Evolutionary conservation across 2,329 filamentous ascomycete species (phyloP).

Genomic region (Thielaviopsis cerberus): DNA sequence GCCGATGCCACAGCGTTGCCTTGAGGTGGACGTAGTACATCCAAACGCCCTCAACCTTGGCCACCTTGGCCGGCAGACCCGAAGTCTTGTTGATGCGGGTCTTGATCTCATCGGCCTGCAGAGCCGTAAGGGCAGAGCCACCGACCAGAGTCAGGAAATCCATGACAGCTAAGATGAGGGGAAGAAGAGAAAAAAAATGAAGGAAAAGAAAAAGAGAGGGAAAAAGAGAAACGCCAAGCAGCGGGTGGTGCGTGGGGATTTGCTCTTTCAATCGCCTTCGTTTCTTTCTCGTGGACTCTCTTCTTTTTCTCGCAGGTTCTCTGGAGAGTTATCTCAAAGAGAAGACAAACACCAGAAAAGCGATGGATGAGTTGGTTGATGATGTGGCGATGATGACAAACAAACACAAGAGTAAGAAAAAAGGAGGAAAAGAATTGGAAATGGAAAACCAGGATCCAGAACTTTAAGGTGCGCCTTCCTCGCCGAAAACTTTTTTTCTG

Average conservation of each 20-base stretch:
- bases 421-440: not conserved
- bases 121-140: constrained; percentile 31
- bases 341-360: constrained; percentile 4
- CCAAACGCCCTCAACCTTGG: constrained; percentile 34
- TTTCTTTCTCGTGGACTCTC: not conserved
- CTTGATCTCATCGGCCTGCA: constrained; percentile 26
- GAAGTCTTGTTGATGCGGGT: constrained; percentile 25
- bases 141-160: constrained; percentile 21
- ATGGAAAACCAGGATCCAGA: not conserved
- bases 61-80: constrained; percentile 23
- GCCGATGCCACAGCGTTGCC: constrained; percentile 12
- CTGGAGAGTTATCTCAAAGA: constrained; percentile 5
- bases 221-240: not conserved
- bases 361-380: not conserved
- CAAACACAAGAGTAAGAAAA: not conserved
- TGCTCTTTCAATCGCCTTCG: not conserved
- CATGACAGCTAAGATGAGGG: constrained; percentile 10
- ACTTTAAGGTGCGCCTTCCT: too few relatives aligned
- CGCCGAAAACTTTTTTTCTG: too few relatives aligned
- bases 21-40: constrained; percentile 49
- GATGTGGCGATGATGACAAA: constrained; percentile 3
- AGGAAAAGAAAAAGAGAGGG: not conserved
- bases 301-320: constrained; percentile 2
- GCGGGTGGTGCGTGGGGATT: not conserved
- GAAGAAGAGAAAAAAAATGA: not conserved